These are phyloP conservation scores for Pontederia paniculata DNA, from an alignment of 176 grass and related monocot genomes.

Conservation along the genomic window DNA sequence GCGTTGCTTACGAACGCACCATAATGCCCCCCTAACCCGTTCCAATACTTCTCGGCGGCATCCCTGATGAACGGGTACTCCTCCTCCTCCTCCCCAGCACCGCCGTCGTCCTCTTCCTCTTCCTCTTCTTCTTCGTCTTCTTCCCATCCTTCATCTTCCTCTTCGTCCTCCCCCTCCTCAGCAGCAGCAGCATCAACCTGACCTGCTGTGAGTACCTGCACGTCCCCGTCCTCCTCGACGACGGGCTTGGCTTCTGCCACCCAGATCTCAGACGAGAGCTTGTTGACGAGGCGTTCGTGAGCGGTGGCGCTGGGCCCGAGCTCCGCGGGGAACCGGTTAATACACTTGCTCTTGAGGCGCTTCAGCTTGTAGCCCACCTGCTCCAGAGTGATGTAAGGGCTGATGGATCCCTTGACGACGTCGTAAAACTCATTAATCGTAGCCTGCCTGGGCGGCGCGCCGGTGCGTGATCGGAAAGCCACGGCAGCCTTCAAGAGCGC, in stretches of 20 bases:
- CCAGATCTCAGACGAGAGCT: constrained; percentile 48
- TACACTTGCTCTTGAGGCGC: constrained; percentile 80
- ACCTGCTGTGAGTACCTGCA: background rate
- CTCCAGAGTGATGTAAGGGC: constrained; percentile 36
- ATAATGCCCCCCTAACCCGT: background rate
- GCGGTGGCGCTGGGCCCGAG: background rate
- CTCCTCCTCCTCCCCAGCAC: background rate
- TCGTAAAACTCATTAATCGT: constrained; percentile 40
- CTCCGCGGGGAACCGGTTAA: constrained; percentile 7
- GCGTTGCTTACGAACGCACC: background rate
- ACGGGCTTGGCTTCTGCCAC: constrained; percentile 7
- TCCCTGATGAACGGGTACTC: constrained; percentile 6
- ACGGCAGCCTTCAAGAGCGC: constrained; percentile 39
- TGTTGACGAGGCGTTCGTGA: constrained; percentile 39
- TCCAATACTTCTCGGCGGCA: background rate
- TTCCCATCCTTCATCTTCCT: background rate
- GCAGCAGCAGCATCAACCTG: constrained; percentile 10
- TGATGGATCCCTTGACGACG: constrained; percentile 28
- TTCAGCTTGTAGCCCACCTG: constrained; percentile 84
- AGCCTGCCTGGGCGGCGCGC: constrained; percentile 20
- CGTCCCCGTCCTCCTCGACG: constrained; percentile 13
- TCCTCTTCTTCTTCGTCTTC: constrained; percentile 25
- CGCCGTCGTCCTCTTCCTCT: constrained; percentile 26
- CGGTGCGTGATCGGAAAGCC: constrained; percentile 43
- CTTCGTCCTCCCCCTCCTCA: constrained; percentile 24